These are phyloP conservation scores for Eucalyptus sp. DNA, from an alignment of 345 rosid genomes.

Conservation along the genomic window DNA sequence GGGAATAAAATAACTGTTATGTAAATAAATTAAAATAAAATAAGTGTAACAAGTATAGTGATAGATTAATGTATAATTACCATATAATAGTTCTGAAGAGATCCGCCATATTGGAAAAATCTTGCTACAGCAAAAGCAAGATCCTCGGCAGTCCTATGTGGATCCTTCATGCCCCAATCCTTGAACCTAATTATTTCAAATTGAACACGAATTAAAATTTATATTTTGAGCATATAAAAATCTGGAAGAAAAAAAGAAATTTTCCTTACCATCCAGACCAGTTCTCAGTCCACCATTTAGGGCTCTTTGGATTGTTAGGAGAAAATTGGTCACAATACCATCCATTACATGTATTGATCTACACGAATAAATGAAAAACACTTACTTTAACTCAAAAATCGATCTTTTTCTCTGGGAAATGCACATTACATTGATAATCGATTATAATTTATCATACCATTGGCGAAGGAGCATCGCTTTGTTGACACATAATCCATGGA, in stretches of 20 bases:
- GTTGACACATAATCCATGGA: slow-evolving; percentile 45
- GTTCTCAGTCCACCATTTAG: slow-evolving; percentile 39
- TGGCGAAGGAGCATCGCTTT: slow-evolving; percentile 19
- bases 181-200: slow-evolving; percentile 11
- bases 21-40: background rate
- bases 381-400: background rate
- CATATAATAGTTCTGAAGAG: slow-evolving; percentile 36
- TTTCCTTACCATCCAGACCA: slow-evolving; percentile 28
- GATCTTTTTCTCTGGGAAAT: background rate
- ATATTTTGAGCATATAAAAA: background rate
- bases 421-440: background rate
- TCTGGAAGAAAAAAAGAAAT: background rate
- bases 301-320: slow-evolving; percentile 10
- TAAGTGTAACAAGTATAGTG: background rate
- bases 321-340: slow-evolving; percentile 20
- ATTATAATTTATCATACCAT: background rate
- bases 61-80: background rate
- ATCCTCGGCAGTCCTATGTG: slow-evolving; percentile 34
- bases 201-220: background rate
- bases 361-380: background rate
- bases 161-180: slow-evolving; percentile 19
- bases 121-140: slow-evolving; percentile 38
- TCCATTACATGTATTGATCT: slow-evolving; percentile 32
- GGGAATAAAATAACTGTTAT: background rate
- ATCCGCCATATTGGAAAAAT: slow-evolving; percentile 29